A percentile compares a stretch with the other conserved stretches of the same genome.
phyloP scores from a whole-genome alignment of 129 eudicot species.

The Solidago caesia region DNA sequence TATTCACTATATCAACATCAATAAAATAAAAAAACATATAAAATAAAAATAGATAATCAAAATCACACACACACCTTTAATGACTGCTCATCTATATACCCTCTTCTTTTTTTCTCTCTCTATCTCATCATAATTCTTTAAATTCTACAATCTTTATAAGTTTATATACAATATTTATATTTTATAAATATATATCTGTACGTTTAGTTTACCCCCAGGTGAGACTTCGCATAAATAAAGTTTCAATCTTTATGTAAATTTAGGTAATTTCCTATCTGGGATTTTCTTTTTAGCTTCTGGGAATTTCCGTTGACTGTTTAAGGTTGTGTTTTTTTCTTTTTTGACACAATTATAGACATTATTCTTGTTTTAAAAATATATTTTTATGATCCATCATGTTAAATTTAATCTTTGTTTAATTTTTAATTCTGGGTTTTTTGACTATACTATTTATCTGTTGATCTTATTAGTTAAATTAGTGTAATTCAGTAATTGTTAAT shows the following conservation, averaged over 20 bases:
- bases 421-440: not conserved
- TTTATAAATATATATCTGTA: not conserved
- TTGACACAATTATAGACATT: not conserved
- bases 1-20: not conserved
- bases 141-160: not conserved
- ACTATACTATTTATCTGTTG: not conserved
- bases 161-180: no score
- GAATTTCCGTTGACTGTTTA: conserved; percentile 26
- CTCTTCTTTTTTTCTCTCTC: conserved; percentile 6
- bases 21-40: not conserved
- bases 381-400: conserved; percentile 20
- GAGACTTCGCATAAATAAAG: not conserved
- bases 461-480: not conserved
- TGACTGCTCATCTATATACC: not conserved
- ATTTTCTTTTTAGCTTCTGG: conserved; percentile 19
- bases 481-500: not conserved
- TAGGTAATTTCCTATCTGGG: conserved; percentile 20
- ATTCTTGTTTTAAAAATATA: not conserved
- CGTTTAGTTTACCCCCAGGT: conserved; percentile 10
- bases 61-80: conserved; percentile 5
- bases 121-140: conserved; percentile 18
- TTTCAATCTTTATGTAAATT: conserved; percentile 1
- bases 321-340: not conserved
- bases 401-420: not conserved
- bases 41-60: not conserved